Conservation (phyloP, 2,329 filamentous ascomycete species). For the Escovopsis sp. region DNA sequence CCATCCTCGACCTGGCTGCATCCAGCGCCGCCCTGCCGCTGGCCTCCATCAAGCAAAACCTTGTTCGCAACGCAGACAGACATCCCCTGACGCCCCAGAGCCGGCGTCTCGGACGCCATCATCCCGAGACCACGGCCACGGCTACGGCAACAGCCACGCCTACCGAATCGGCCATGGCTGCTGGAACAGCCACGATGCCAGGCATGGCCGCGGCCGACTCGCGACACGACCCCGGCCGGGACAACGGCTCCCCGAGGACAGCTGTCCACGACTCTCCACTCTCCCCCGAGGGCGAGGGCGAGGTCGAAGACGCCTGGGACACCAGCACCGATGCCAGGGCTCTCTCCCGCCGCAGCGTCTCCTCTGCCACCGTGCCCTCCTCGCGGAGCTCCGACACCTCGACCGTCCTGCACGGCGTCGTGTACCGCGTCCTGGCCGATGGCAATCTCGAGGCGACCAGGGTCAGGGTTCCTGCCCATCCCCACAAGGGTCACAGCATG, state of each 20-base stretch:
- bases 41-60: no score
- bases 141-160: no score
- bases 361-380: constrained; percentile 4
- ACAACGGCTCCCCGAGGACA: no score
- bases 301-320: constrained; percentile 10
- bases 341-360: background rate
- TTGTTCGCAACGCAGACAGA: no score
- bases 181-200: no score
- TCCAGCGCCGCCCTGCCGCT: background rate
- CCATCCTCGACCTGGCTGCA: background rate
- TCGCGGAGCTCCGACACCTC: constrained; percentile 8
- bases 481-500: constrained; percentile 9
- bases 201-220: no score
- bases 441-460: constrained; percentile 6
- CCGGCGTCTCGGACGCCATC: no score
- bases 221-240: no score
- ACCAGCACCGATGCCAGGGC: constrained; percentile 5
- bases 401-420: constrained; percentile 7
- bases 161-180: no score
- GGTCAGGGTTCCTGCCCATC: constrained; percentile 6
- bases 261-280: constrained; percentile 7
- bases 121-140: no score
- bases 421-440: constrained; percentile 7
- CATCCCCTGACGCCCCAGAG: no score
- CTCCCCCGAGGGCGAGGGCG: constrained; percentile 8